Evolutionary conservation across 495 filamentous ascomycete genomes (phyloP), one percentile per base, ranked within the genome.

Genomic region (Penicillium arizonense): DNA sequence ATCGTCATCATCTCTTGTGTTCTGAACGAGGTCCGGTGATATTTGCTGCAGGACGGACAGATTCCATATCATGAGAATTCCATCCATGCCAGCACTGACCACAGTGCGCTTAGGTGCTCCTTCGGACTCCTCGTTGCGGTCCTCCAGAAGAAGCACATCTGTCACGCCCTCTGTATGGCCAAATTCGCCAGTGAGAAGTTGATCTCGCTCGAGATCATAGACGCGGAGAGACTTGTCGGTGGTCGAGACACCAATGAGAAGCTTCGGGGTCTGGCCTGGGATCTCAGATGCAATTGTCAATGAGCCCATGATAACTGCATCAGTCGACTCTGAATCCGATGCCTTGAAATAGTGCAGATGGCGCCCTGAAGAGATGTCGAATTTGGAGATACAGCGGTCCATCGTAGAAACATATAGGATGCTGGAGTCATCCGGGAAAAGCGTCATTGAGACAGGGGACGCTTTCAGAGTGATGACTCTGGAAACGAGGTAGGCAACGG

Each of bases 171-270:
- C 91, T 0, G 90, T 95, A 63, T 98, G 94, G 12, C 94, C 95
- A 79, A 90, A 96, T 68, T 96, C 94, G 34, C 89, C 85, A 23
- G 89, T 86, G 46, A 97, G 71, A 55, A 98, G 84, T 21, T 74
- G 65, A 12, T 92, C 93, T 36, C 80, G 79, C 40, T 87, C 84
- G 13, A 84, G 73, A 55, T 95, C 88, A 64, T 98, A 97, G 3
- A 97, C 72, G 18, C 94, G 78, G 50, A 98, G 85, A 6, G 94
- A 97, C 63, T 96, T 97, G 66, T 98, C 94, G 4, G 88, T 95
- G 56, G 88, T 90, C 6, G 95, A 96, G 21, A 95, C 77, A 16
- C 89, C 94, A 23, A 91, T 72, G 49, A 98, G 77, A 40, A 93
- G 75, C 44, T 76, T 72, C 9, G 74, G 71, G 21, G 61, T 70